phyloP scores from a whole-genome alignment of 768 basidiomycete species.

The Pisolithus microcarpus region DNA sequence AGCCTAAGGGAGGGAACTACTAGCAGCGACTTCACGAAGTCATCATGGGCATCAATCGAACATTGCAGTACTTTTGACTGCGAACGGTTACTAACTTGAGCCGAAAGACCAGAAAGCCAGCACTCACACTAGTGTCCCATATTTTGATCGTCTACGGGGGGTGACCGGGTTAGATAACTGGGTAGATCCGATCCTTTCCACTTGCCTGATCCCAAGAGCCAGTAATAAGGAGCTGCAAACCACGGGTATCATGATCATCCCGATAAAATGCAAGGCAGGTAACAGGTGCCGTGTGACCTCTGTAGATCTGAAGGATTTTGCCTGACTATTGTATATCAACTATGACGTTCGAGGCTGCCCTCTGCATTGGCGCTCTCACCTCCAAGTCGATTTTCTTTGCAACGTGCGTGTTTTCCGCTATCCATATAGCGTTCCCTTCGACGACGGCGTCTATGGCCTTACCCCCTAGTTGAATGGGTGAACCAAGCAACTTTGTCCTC shows the following conservation, averaged over 20 bases:
- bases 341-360: neutral
- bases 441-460: conserved; percentile 70
- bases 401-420: conserved; percentile 79
- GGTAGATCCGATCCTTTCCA: neutral
- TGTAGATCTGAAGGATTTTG: conserved; percentile 66
- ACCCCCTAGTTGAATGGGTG: conserved; percentile 69
- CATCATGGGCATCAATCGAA: conserved; percentile 70
- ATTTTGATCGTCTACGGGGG: conserved; percentile 67
- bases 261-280: conserved; percentile 71
- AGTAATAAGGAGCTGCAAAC: conserved; percentile 60
- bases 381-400: conserved; percentile 69
- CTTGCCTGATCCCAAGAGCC: conserved; percentile 90
- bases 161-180: conserved; percentile 7
- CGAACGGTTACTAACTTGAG: conserved; percentile 1
- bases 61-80: conserved; percentile 69
- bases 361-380: conserved; percentile 34
- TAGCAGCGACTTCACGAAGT: conserved; percentile 85
- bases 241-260: conserved; percentile 30
- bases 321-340: conserved; percentile 51
- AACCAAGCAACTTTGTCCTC: conserved; percentile 62
- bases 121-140: conserved; percentile 69
- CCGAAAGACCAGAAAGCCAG: neutral
- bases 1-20: conserved; percentile 60
- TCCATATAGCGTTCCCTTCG: conserved; percentile 65
- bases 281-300: conserved; percentile 85